A percentile compares a stretch with the other conserved stretches of the same genome.
These are phyloP conservation scores for Microdochium bolleyi DNA, from an alignment of 2,329 filamentous ascomycete genomes.

Conservation along the genomic window DNA sequence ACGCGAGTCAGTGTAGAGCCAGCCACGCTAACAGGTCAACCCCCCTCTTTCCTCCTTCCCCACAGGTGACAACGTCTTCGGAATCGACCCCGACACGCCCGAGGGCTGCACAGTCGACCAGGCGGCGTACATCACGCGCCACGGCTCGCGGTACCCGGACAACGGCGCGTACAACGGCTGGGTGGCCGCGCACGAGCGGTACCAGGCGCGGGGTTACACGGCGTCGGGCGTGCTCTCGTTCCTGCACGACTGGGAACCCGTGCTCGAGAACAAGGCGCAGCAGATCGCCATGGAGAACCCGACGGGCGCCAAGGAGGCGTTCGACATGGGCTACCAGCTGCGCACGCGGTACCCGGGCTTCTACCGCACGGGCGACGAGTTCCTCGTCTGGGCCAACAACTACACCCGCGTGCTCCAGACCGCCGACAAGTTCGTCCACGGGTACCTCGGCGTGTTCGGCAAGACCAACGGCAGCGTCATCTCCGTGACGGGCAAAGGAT, in stretches of 20 bases:
- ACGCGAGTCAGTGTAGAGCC: too few species aligned
- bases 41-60: not conserved
- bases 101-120: slow-evolving; percentile 51
- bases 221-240: slow-evolving; percentile 13
- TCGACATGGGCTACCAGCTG: slow-evolving; percentile 45
- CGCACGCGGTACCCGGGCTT: slow-evolving; percentile 40
- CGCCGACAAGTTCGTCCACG: slow-evolving; percentile 51
- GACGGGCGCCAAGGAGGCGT: slow-evolving; percentile 55
- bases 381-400: slow-evolving; percentile 58
- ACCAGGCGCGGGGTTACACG: slow-evolving; percentile 5
- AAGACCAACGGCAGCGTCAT: slow-evolving; percentile 46
- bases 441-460: slow-evolving; percentile 50
- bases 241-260: slow-evolving; percentile 48
- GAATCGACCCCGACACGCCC: slow-evolving; percentile 45
- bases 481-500: slow-evolving; percentile 47
- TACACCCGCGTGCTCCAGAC: slow-evolving; percentile 58
- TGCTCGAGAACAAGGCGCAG: slow-evolving; percentile 41
- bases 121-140: slow-evolving; percentile 50
- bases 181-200: slow-evolving; percentile 32
- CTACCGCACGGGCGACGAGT: slow-evolving; percentile 38
- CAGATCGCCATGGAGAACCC: slow-evolving; percentile 52
- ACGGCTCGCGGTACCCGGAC: slow-evolving; percentile 58
- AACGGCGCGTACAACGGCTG: slow-evolving; percentile 50
- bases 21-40: not conserved
- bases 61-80: slow-evolving; percentile 45